Conservation (phyloP, 495 filamentous ascomycete species). For the Copromyces sp. region DNA sequence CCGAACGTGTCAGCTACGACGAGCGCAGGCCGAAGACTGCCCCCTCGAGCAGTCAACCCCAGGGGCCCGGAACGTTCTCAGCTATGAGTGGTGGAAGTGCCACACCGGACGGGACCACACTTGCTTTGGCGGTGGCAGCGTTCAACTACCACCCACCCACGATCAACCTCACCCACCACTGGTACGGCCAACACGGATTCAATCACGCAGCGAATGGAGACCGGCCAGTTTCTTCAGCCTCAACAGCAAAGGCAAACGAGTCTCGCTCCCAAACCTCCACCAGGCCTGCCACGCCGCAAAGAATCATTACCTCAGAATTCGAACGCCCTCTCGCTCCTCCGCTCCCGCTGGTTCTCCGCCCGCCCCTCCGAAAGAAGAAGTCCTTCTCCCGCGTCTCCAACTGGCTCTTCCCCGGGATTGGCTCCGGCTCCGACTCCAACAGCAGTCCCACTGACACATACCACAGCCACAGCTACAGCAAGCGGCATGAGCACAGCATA, state of each 20-base stretch:
- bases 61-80: slow-evolving; percentile 9
- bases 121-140: slow-evolving; percentile 10
- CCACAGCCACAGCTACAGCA: slow-evolving; percentile 17
- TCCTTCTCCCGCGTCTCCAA: slow-evolving; percentile 45
- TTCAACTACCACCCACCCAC: slow-evolving; percentile 12
- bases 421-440: neutral
- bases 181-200: neutral
- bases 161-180: neutral
- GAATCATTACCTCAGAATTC: slow-evolving; percentile 12
- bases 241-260: neutral
- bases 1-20: slow-evolving; percentile 35
- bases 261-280: neutral
- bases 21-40: slow-evolving; percentile 25
- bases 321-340: slow-evolving; percentile 39
- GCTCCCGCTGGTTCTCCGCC: slow-evolving; percentile 40
- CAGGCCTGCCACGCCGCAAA: neutral
- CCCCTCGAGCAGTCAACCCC: slow-evolving; percentile 14
- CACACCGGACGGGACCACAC: slow-evolving; percentile 8
- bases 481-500: slow-evolving; percentile 3
- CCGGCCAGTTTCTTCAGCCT: neutral
- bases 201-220: neutral
- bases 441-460: neutral
- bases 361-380: slow-evolving; percentile 45
- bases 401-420: slow-evolving; percentile 38
- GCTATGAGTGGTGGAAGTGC: neutral